phyloP scores from a whole-genome alignment of 192 early-diverging fungal species.

The Lobosporangium transversale region DNA sequence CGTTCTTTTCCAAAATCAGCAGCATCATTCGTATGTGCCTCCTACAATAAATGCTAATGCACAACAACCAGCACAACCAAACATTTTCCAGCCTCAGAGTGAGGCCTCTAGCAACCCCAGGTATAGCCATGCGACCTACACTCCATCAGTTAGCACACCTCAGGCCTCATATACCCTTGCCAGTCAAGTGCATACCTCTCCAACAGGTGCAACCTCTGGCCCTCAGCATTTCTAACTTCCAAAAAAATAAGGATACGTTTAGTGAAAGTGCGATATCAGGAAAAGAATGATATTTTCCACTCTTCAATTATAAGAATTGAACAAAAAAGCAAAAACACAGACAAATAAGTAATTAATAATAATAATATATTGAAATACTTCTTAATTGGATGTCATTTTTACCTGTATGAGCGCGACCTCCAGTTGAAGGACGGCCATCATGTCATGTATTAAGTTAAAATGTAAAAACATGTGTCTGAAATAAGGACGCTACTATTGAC shows the following conservation, averaged over 20 bases:
- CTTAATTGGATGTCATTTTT: too few species aligned
- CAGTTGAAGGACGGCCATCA: too few species aligned
- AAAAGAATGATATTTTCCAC: too few species aligned
- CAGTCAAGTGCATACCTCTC: background rate
- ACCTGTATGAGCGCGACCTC: too few species aligned
- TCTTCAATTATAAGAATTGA: too few species aligned
- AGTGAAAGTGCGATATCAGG: too few species aligned
- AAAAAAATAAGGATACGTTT: slow-evolving; percentile 12
- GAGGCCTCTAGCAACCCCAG: background rate
- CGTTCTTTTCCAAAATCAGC: background rate
- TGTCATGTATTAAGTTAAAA: too few species aligned
- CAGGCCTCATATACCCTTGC: slow-evolving; percentile 19
- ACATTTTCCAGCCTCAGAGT: slow-evolving; percentile 28
- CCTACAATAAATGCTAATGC: slow-evolving; percentile 1
- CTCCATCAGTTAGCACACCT: slow-evolving; percentile 1
- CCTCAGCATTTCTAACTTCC: slow-evolving; percentile 7
- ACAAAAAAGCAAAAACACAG: too few species aligned
- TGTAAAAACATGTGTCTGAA: too few species aligned
- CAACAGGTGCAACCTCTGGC: background rate
- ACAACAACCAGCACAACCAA: background rate
- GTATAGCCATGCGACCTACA: slow-evolving; percentile 11
- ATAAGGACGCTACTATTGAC: too few species aligned
- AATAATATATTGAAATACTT: too few species aligned
- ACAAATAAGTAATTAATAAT: background rate
- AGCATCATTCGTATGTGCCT: slow-evolving; percentile 2